Evolutionary conservation across 305 asterid species (phyloP), one percentile per base, ranked within the genome.

Genomic region (Fraxinus baroniana): DNA sequence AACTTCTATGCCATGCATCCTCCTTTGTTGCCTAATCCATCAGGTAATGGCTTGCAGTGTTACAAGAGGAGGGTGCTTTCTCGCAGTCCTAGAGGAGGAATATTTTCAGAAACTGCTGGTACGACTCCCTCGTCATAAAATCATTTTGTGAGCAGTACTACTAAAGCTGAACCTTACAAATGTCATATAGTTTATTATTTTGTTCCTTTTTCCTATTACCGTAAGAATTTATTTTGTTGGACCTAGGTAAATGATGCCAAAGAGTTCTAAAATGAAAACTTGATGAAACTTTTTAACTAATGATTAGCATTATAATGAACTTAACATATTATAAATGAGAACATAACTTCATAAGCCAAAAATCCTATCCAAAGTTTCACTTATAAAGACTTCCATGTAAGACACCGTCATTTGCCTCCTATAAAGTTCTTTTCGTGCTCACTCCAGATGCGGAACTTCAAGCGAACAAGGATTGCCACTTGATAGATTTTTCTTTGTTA

Each of bases 21-120:
- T 57, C 99, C 99, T n/a, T 28, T 96, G 86, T 84, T 96, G 88
- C 99, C 98, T 66, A 94, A 93, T 83, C 99, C 98, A 52, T 91
- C 95, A 17, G 94, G 95, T 32, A 91, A 91, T 77, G 93, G 93
- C 81, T 78, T 91, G 89, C 87, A 91, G 84, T 90, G 92, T 84
- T 96, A 13, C 60, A 49, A 49, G 90, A 91, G 60, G 80, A 81
- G 73, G 83, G 84, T 68, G 74, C 81, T 87, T 84, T 82, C 92
- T 66, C 84, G 80, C 84, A 78, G 84, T 86, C 83, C 84, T 62
- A 83, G 82, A 78, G 89, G 74, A 79, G 88, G 83, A 44, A 10
- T 44, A 44, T 8, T 44, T 87, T 83, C 92, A 46, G 80, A 68
- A 72, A 49, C 74, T 80, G 80, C 89, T 77, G 96, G 97, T 93